phyloP scores from a whole-genome alignment of 305 asterid species.

The Coffea humblotiana region DNA sequence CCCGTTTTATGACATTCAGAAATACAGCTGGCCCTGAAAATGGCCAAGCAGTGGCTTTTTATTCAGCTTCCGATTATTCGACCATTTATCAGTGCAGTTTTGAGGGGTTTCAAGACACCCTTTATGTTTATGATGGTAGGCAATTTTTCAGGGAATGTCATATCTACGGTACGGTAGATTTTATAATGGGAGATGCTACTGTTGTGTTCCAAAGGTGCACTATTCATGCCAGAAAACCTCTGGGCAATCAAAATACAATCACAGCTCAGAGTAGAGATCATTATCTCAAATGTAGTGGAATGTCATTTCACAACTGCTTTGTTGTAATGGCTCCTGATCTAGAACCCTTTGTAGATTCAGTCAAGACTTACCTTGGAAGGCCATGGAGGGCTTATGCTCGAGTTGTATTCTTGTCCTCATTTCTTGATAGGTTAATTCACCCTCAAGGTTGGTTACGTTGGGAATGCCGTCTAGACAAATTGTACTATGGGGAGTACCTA shows the following conservation, averaged over 20 bases:
- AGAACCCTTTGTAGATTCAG: background rate
- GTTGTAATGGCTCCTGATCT: slow-evolving; percentile 16
- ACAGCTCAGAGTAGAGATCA: slow-evolving; percentile 24
- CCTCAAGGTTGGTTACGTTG: slow-evolving; percentile 22
- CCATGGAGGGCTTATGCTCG: slow-evolving; percentile 24
- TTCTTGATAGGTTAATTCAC: slow-evolving; percentile 14
- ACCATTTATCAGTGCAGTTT: slow-evolving; percentile 21
- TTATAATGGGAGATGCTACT: slow-evolving; percentile 23
- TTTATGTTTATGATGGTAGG: slow-evolving; percentile 8
- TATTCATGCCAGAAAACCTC: slow-evolving; percentile 19
- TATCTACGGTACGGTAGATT: slow-evolving; percentile 24
- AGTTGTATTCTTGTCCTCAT: slow-evolving; percentile 9
- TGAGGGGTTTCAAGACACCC: slow-evolving; percentile 27
- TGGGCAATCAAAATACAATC: background rate
- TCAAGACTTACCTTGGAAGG: slow-evolving; percentile 24
- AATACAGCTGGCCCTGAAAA: slow-evolving; percentile 26
- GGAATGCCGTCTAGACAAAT: background rate
- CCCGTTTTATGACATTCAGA: slow-evolving; percentile 19
- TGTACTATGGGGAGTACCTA: slow-evolving; percentile 24
- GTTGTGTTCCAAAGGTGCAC: slow-evolving; percentile 20
- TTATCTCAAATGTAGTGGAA: slow-evolving; percentile 17
- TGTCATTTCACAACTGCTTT: slow-evolving; percentile 9
- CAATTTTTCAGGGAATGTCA: slow-evolving; percentile 28
- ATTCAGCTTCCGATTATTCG: slow-evolving; percentile 21
- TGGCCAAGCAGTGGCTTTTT: slow-evolving; percentile 23